A percentile compares a stretch with the other conserved stretches of the same genome.
Evolutionary conservation across 2,329 filamentous ascomycete genomes (phyloP).

Genomic region (Dactylellina sp.): DNA sequence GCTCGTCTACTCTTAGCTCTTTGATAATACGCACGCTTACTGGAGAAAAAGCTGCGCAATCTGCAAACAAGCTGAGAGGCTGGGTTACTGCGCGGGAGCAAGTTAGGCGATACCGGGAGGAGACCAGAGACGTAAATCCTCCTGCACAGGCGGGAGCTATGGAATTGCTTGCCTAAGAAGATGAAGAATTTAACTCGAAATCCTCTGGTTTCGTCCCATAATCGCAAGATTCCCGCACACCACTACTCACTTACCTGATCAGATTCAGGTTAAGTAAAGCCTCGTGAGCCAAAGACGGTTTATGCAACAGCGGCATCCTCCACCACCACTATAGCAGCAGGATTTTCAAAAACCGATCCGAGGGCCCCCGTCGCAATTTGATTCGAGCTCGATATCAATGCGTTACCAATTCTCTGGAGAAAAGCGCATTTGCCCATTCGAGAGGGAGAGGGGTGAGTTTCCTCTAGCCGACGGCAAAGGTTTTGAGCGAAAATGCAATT

Average conservation of each 20-base stretch:
- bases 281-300: conserved; percentile 45
- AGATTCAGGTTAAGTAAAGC: conserved; percentile 33
- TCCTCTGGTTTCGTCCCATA: conserved; percentile 52
- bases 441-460: neutral
- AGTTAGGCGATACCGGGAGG: conserved; percentile 52
- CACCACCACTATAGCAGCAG: neutral
- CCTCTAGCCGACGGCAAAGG: conserved; percentile 23
- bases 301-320: conserved; percentile 56
- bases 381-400: conserved; percentile 18
- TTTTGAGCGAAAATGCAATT: conserved; percentile 33
- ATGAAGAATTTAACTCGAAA: conserved; percentile 7
- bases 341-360: conserved; percentile 21
- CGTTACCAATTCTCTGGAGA: conserved; percentile 13
- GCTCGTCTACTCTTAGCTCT: conserved; percentile 44
- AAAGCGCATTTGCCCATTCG: conserved; percentile 42
- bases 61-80: conserved; percentile 31
- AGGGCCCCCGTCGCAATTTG: conserved; percentile 41
- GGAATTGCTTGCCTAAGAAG: conserved; percentile 30
- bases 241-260: conserved; percentile 12
- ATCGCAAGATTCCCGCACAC: conserved; percentile 25
- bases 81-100: conserved; percentile 36
- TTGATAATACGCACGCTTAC: conserved; percentile 28
- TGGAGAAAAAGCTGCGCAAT: conserved; percentile 37
- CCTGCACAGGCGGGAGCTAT: conserved; percentile 53
- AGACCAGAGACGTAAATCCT: conserved; percentile 33